Percentiles rank a stretch among this genome's conserved stretches.
Conservation (phyloP, 163 green algal genomes). For the Chlorella variabilis region DNA sequence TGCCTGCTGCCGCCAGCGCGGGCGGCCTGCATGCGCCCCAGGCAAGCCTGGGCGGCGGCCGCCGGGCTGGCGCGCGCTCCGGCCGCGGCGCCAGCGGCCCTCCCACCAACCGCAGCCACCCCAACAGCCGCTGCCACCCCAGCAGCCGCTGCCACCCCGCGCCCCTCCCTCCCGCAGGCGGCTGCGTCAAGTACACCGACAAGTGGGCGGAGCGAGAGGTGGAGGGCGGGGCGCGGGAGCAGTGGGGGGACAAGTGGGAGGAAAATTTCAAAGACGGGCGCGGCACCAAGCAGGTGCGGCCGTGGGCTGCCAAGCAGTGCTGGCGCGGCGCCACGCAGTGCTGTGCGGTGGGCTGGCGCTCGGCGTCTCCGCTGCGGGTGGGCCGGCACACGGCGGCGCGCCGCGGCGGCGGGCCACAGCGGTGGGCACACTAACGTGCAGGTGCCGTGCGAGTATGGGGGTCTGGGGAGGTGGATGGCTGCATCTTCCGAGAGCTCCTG, state of each 20-base stretch:
- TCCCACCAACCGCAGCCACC: not conserved
- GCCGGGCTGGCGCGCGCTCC: too few relatives aligned
- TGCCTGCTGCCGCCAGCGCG: too few relatives aligned
- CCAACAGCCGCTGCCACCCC: not conserved
- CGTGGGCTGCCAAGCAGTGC: not conserved
- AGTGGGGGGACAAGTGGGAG: conserved; percentile 93
- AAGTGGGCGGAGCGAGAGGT: conserved; percentile 83
- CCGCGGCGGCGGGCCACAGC: too few relatives aligned
- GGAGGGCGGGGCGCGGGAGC: conserved; percentile 63
- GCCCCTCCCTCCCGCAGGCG: conserved; percentile 44
- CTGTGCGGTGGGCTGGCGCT: too few relatives aligned
- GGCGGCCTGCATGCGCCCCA: too few relatives aligned
- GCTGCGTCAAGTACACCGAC: conserved; percentile 90
- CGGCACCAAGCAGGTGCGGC: conserved; percentile 77
- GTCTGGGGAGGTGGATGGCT: too few relatives aligned
- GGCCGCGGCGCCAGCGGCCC: not conserved
- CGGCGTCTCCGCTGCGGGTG: too few relatives aligned
- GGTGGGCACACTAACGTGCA: too few relatives aligned
- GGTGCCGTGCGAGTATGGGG: too few relatives aligned
- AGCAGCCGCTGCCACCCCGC: not conserved
- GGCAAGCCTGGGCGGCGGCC: too few relatives aligned
- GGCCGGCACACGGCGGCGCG: too few relatives aligned
- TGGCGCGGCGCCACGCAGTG: not conserved
- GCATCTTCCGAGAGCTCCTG: too few relatives aligned
- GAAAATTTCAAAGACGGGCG: conserved; percentile 85